These are phyloP conservation scores for Clarireedia paspali DNA, from an alignment of 2,329 filamentous ascomycete genomes.

Conservation along the genomic window DNA sequence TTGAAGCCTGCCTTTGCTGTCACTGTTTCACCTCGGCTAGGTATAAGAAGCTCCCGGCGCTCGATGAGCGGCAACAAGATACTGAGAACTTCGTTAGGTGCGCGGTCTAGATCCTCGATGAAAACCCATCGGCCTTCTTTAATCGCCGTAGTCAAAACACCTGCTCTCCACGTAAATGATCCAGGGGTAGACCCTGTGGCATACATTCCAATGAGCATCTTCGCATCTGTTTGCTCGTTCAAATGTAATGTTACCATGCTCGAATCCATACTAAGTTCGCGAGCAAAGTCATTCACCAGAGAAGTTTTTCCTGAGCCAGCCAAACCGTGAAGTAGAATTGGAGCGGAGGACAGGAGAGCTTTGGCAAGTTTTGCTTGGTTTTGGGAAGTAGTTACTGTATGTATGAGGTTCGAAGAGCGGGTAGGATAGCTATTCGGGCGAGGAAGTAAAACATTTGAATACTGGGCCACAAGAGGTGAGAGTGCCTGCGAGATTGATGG, in stretches of 20 bases:
- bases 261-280: slow-evolving; percentile 67
- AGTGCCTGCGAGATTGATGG: slow-evolving; percentile 32
- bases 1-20: slow-evolving; percentile 78
- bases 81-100: slow-evolving; percentile 90
- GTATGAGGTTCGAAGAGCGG: slow-evolving; percentile 48
- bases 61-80: slow-evolving; percentile 89
- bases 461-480: slow-evolving; percentile 53
- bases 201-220: slow-evolving; percentile 91
- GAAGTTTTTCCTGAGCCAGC: slow-evolving; percentile 89
- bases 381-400: slow-evolving; percentile 61
- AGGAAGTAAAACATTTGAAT: slow-evolving; percentile 62
- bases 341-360: slow-evolving; percentile 58
- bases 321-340: slow-evolving; percentile 73
- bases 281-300: slow-evolving; percentile 73
- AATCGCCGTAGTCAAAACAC: slow-evolving; percentile 88
- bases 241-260: slow-evolving; percentile 90
- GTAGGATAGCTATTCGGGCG: slow-evolving; percentile 44
- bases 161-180: slow-evolving; percentile 85
- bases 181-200: slow-evolving; percentile 81
- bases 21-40: slow-evolving; percentile 79
- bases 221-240: slow-evolving; percentile 97
- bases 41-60: slow-evolving; percentile 81
- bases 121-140: slow-evolving; percentile 93
- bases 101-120: slow-evolving; percentile 93
- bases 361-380: slow-evolving; percentile 67